Conservation (phyloP, 148 eudicot genomes). For the Euryodendron excelsum region DNA sequence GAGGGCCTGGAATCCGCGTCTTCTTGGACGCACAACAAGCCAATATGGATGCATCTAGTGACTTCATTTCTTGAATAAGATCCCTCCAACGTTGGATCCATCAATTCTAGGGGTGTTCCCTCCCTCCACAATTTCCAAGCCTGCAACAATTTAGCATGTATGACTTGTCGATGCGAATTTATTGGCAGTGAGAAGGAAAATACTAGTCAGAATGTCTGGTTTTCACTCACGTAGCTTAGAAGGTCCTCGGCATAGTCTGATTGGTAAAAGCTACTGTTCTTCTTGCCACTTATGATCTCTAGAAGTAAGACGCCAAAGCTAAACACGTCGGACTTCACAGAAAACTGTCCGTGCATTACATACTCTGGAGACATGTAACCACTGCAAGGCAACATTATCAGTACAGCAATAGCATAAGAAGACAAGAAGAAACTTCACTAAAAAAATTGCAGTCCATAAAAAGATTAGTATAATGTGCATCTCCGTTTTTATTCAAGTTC, state of each 20-base stretch:
- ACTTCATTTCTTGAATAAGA: slow-evolving; percentile 20
- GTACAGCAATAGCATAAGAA: background rate
- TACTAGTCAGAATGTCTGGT: background rate
- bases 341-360: slow-evolving; percentile 39
- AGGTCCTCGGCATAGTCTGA: slow-evolving; percentile 19
- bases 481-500: background rate
- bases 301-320: slow-evolving; percentile 55
- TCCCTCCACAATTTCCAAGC: slow-evolving; percentile 44
- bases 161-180: background rate
- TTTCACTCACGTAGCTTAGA: slow-evolving; percentile 31
- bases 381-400: slow-evolving; percentile 15
- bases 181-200: background rate
- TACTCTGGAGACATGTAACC: slow-evolving; percentile 72
- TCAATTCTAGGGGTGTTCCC: slow-evolving; percentile 13
- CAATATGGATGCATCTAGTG: slow-evolving; percentile 33
- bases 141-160: background rate
- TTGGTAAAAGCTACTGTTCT: slow-evolving; percentile 13
- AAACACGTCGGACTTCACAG: slow-evolving; percentile 50
- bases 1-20: slow-evolving; percentile 27
- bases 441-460: too few species aligned
- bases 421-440: background rate
- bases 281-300: slow-evolving; percentile 46
- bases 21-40: slow-evolving; percentile 39
- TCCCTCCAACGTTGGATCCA: slow-evolving; percentile 21
- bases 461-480: background rate